Conservation (phyloP, 2,329 filamentous ascomycete species). For the Pseudocercospora pini-densiflorae region DNA sequence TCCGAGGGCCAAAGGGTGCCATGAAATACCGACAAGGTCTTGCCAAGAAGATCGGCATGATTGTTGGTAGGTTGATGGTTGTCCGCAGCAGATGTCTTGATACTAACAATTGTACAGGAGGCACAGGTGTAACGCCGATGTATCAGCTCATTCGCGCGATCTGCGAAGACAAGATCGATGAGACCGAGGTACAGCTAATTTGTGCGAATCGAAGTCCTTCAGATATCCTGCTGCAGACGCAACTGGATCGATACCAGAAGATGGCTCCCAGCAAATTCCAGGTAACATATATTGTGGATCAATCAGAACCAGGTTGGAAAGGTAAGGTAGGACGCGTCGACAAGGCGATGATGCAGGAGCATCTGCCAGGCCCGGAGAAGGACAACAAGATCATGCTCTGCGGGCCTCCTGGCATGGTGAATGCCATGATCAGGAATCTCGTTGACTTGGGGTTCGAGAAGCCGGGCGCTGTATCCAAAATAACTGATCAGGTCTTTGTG, state of each 20-base stretch:
- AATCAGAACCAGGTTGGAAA: constrained; percentile 53
- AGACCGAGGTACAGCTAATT: constrained; percentile 61
- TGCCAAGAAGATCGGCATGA: constrained; percentile 57
- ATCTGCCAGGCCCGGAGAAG: constrained; percentile 51
- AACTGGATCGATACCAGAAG: constrained; percentile 60
- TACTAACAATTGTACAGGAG: constrained; percentile 35
- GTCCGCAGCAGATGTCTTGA: not conserved
- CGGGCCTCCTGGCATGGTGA: constrained; percentile 65
- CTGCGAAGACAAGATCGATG: constrained; percentile 63
- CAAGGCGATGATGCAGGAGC: constrained; percentile 54
- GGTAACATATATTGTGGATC: constrained; percentile 61
- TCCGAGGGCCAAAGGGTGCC: constrained; percentile 62
- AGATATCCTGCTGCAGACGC: constrained; percentile 62
- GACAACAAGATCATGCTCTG: constrained; percentile 63
- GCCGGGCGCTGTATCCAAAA: constrained; percentile 89
- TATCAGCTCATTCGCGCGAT: constrained; percentile 67
- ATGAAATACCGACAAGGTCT: constrained; percentile 57
- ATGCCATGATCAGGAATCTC: constrained; percentile 56
- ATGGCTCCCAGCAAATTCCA: constrained; percentile 57
- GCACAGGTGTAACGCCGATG: constrained; percentile 61
- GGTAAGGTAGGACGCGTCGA: constrained; percentile 58
- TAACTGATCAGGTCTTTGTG: constrained; percentile 94
- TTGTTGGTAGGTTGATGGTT: constrained; percentile 45
- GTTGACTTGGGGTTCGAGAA: constrained; percentile 77
- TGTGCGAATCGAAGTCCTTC: constrained; percentile 64